Conservation (phyloP, 257 asterid species). For the Mitragyna speciosa region DNA sequence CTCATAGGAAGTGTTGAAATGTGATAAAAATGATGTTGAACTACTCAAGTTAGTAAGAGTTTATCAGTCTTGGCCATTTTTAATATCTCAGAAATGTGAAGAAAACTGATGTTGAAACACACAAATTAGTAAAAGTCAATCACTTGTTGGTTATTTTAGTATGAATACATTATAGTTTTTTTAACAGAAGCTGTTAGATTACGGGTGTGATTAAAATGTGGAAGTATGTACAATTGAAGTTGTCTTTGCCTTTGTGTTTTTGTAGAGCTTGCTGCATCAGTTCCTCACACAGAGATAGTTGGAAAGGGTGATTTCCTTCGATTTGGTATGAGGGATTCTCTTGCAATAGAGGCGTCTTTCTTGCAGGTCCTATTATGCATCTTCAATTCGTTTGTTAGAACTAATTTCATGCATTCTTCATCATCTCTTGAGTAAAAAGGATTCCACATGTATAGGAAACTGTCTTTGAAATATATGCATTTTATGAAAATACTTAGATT, state of each 20-base stretch:
- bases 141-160: background rate
- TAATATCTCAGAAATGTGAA: background rate
- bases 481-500: background rate
- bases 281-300: conserved; percentile 74
- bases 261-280: conserved; percentile 84
- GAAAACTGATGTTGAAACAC: background rate
- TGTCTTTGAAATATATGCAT: background rate
- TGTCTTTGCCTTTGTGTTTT: conserved; percentile 3
- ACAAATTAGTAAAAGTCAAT: background rate
- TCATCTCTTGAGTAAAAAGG: background rate
- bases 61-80: background rate
- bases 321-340: conserved; percentile 96
- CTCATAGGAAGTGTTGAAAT: background rate
- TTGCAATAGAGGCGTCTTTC: conserved; percentile 93
- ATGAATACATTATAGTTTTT: background rate
- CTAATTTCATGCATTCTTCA: background rate
- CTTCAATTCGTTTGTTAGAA: background rate
- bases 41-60: background rate
- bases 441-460: background rate
- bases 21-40: background rate
- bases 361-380: conserved; percentile 63
- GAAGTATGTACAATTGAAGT: background rate
- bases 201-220: background rate
- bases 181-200: background rate
- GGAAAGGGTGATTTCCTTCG: conserved; percentile 94